Evolutionary conservation across 2,329 filamentous ascomycete species (phyloP).

Genomic region (Aspergillus sp.): DNA sequence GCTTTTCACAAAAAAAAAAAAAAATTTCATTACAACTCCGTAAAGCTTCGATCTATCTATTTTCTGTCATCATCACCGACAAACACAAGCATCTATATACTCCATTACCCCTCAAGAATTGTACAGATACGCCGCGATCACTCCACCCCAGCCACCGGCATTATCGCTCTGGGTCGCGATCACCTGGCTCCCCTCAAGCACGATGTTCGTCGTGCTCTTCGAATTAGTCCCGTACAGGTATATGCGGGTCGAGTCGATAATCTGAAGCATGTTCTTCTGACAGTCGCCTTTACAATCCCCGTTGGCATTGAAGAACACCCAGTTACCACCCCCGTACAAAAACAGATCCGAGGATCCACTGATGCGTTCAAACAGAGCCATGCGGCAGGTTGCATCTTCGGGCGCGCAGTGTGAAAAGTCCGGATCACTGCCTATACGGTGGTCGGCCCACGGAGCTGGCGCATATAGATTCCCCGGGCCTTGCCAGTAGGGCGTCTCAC

Average conservation of each 20-base stretch:
- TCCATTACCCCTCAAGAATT: slow-evolving; percentile 3
- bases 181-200: slow-evolving; percentile 23
- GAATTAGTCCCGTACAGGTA: slow-evolving; percentile 32
- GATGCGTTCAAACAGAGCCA: slow-evolving; percentile 33
- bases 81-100: slow-evolving; percentile 2
- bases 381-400: slow-evolving; percentile 35
- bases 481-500: slow-evolving; percentile 34
- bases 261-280: slow-evolving; percentile 37
- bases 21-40: not conserved
- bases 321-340: slow-evolving; percentile 41
- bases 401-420: slow-evolving; percentile 28
- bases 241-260: slow-evolving; percentile 23
- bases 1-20: not conserved
- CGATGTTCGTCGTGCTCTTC: slow-evolving; percentile 31
- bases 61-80: not conserved
- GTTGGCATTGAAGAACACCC: slow-evolving; percentile 42
- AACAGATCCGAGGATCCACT: slow-evolving; percentile 31
- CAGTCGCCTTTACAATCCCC: slow-evolving; percentile 34
- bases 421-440: slow-evolving; percentile 24
- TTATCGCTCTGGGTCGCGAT: slow-evolving; percentile 29
- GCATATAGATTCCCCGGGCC: slow-evolving; percentile 32
- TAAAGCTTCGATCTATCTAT: not conserved
- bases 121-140: slow-evolving; percentile 32
- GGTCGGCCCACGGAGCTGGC: slow-evolving; percentile 27
- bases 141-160: slow-evolving; percentile 35